A percentile compares a stretch with the other conserved stretches of the same genome.
phyloP scores from a whole-genome alignment of 805 yeast genomes.

The Vanderwaltozyma yarrowii region DNA sequence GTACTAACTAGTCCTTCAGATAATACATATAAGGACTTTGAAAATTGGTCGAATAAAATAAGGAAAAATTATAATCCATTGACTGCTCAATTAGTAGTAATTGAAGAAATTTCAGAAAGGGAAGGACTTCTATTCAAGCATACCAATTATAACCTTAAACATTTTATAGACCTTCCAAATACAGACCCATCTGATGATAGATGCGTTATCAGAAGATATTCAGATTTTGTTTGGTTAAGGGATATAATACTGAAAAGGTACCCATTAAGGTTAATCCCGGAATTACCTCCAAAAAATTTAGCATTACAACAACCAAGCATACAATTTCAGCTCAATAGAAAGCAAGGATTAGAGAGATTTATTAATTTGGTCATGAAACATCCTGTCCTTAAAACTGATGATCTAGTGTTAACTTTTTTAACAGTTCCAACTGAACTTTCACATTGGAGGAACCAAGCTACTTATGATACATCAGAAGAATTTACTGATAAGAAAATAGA shows the following conservation, averaged over 20 bases:
- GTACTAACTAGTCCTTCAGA: neutral
- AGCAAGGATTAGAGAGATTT: constrained; percentile 72
- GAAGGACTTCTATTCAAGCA: constrained; percentile 91
- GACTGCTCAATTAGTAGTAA: constrained; percentile 37
- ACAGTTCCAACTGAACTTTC: constrained; percentile 79
- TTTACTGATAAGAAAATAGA: constrained; percentile 55
- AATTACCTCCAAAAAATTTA: constrained; percentile 57
- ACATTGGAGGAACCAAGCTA: constrained; percentile 73
- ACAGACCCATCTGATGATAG: constrained; percentile 26
- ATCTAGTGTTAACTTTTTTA: constrained; percentile 65
- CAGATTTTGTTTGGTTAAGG: constrained; percentile 87
- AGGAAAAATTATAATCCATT: constrained; percentile 26
- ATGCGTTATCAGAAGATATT: constrained; percentile 65
- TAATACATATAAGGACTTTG: constrained; percentile 5
- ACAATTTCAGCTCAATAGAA: constrained; percentile 67
- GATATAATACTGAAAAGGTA: constrained; percentile 66
- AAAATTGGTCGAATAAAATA: constrained; percentile 17
- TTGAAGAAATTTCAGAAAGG: constrained; percentile 73
- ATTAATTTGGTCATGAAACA: constrained; percentile 72
- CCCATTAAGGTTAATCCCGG: constrained; percentile 82
- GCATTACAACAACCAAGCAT: constrained; percentile 59
- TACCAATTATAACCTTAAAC: constrained; percentile 67
- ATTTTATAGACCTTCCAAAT: constrained; percentile 34
- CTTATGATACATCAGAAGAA: constrained; percentile 58
- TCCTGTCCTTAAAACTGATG: constrained; percentile 67